phyloP scores from a whole-genome alignment of 2,329 filamentous ascomycete species.

The Apiospora aurea region DNA sequence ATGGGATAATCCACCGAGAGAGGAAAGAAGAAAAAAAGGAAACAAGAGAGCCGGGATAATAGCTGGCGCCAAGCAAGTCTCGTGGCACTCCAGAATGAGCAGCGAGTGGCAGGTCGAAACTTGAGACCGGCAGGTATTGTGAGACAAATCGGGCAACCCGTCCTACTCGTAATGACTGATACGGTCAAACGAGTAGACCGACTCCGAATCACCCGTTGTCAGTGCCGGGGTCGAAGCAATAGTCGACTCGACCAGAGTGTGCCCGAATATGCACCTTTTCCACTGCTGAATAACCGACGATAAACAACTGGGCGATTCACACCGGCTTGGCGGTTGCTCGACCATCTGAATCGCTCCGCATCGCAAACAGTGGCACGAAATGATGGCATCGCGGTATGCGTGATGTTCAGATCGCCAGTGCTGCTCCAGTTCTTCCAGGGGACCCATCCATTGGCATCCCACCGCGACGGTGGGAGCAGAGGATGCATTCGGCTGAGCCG shows the following conservation, averaged over 20 bases:
- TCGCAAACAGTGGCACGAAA: conserved; percentile 34
- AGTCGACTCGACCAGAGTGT: conserved; percentile 27
- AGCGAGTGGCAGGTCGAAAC: background rate
- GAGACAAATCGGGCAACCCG: background rate
- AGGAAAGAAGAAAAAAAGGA: background rate
- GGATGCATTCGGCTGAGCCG: background rate
- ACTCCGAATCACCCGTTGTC: conserved; percentile 37
- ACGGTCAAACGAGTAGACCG: conserved; percentile 32
- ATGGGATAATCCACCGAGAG: background rate
- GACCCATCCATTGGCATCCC: conserved; percentile 39
- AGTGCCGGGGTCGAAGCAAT: conserved; percentile 29
- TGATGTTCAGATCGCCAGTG: conserved; percentile 38
- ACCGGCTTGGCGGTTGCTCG: conserved; percentile 29
- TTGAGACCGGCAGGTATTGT: background rate
- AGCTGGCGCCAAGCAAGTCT: background rate
- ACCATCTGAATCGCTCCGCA: conserved; percentile 31
- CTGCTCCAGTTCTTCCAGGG: conserved; percentile 31
- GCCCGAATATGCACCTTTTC: conserved; percentile 25
- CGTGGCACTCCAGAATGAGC: background rate
- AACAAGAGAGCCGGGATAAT: background rate
- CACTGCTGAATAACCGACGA: background rate
- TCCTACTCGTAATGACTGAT: background rate
- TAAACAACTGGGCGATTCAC: conserved; percentile 30
- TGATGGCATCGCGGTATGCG: conserved; percentile 31
- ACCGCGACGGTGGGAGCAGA: conserved; percentile 23